Evolutionary conservation across 1,284 basidiomycete species (phyloP).

Genomic region (Porodaedalea pini): DNA sequence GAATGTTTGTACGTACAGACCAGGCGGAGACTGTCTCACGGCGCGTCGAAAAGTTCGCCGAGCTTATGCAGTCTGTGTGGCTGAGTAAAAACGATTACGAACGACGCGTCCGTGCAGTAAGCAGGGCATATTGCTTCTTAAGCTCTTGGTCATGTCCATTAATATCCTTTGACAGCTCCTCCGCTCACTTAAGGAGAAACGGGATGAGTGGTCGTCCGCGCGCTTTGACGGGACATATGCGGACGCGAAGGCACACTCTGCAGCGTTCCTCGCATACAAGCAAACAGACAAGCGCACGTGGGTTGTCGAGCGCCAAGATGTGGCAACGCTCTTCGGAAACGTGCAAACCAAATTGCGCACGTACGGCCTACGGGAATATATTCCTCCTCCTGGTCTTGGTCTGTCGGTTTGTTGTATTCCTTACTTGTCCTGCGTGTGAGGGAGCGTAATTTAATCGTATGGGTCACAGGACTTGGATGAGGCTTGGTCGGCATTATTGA

Average conservation of each 20-base stretch:
- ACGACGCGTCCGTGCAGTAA: conserved; percentile 71
- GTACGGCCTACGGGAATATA: conserved; percentile 81
- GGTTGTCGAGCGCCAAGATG: conserved; percentile 88
- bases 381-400: conserved; percentile 70
- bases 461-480: conserved; percentile 64
- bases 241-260: conserved; percentile 76
- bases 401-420: conserved; percentile 44
- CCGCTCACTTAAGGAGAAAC: conserved; percentile 56
- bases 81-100: conserved; percentile 90
- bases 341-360: conserved; percentile 94
- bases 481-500: conserved; percentile 73
- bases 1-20: conserved; percentile 46
- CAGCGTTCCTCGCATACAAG: conserved; percentile 80
- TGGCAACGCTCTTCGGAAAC: conserved; percentile 87
- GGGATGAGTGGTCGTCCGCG: conserved; percentile 60
- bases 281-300: conserved; percentile 81
- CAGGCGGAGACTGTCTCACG: conserved; percentile 93
- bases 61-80: conserved; percentile 90
- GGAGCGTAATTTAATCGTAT: neutral
- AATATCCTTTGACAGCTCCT: conserved; percentile 50
- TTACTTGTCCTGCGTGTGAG: neutral
- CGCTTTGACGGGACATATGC: conserved; percentile 72
- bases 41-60: conserved; percentile 93
- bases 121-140: conserved; percentile 25
- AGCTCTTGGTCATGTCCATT: conserved; percentile 6